These are phyloP conservation scores for Fistulina hepatica DNA, from an alignment of 1,284 basidiomycete genomes.

Conservation along the genomic window DNA sequence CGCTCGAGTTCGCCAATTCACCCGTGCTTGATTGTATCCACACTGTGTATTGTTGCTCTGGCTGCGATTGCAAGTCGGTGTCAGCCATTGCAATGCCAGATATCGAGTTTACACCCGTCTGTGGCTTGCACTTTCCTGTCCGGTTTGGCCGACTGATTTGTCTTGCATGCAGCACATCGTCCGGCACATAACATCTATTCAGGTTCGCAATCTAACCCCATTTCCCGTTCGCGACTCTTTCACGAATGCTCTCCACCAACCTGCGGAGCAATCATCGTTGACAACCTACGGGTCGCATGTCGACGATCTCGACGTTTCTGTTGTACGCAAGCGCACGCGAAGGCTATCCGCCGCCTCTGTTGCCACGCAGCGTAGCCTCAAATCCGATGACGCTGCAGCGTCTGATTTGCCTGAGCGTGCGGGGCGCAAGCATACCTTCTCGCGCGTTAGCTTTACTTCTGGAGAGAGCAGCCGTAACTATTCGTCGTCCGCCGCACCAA, in stretches of 20 bases:
- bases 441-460: conserved; percentile 28
- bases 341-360: conserved; percentile 51
- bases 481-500: conserved; percentile 19
- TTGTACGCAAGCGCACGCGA: conserved; percentile 47
- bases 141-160: too few relatives aligned
- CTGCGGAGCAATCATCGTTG: conserved; percentile 47
- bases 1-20: too few relatives aligned
- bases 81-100: too few relatives aligned
- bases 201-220: conserved; percentile 71
- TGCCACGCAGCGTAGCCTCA: conserved; percentile 35
- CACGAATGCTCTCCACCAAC: conserved; percentile 59
- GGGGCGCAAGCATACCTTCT: conserved; percentile 28
- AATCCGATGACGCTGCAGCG: conserved; percentile 29
- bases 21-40: neutral
- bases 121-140: too few relatives aligned
- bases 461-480: conserved; percentile 16
- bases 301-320: conserved; percentile 59
- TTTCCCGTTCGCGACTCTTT: conserved; percentile 69
- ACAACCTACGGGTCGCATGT: conserved; percentile 41
- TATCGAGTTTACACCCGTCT: too few relatives aligned
- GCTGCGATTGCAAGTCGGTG: too few relatives aligned
- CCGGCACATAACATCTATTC: conserved; percentile 62
- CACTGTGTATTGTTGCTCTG: too few relatives aligned
- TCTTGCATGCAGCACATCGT: conserved; percentile 70
- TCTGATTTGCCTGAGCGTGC: conserved; percentile 20